Conservation (phyloP, 805 yeast species). For the Ogataea kodamae region DNA sequence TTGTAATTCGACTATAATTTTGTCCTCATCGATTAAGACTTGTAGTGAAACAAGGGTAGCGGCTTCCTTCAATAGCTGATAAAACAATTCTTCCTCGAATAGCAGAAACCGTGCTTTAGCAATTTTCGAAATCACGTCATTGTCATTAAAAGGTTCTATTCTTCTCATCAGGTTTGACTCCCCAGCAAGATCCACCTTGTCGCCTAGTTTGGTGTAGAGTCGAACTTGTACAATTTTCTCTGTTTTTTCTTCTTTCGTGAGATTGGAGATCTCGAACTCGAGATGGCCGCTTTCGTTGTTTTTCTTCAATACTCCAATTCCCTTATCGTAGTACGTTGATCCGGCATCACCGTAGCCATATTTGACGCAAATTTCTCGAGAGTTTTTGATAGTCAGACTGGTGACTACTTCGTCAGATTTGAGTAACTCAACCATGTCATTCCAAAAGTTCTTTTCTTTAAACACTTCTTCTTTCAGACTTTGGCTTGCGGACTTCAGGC, state of each 20-base stretch:
- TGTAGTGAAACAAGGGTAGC: conserved; percentile 62
- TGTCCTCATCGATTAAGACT: conserved; percentile 61
- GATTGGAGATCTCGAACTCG: conserved; percentile 33
- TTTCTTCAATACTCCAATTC: conserved; percentile 68
- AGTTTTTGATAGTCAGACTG: conserved; percentile 56
- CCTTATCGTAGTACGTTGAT: conserved; percentile 67
- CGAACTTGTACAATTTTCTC: conserved; percentile 56
- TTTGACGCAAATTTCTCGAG: conserved; percentile 66
- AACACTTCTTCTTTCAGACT: conserved; percentile 51
- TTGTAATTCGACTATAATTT: conserved; percentile 60
- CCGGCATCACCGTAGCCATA: conserved; percentile 94
- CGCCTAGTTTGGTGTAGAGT: conserved; percentile 32
- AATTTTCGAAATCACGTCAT: conserved; percentile 43
- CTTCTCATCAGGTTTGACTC: conserved; percentile 41
- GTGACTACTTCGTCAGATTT: conserved; percentile 58
- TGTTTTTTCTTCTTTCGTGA: conserved; percentile 35
- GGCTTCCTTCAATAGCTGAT: conserved; percentile 75
- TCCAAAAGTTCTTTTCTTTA: conserved; percentile 71
- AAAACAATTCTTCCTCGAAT: conserved; percentile 87
- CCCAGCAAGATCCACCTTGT: conserved; percentile 53
- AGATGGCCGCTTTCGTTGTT: conserved; percentile 42
- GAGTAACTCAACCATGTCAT: conserved; percentile 41
- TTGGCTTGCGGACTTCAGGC: conserved; percentile 48
- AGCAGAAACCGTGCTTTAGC: conserved; percentile 66
- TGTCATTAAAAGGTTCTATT: conserved; percentile 15